Evolutionary conservation across 768 basidiomycete species (phyloP).

Genomic region (Mycena maculata): DNA sequence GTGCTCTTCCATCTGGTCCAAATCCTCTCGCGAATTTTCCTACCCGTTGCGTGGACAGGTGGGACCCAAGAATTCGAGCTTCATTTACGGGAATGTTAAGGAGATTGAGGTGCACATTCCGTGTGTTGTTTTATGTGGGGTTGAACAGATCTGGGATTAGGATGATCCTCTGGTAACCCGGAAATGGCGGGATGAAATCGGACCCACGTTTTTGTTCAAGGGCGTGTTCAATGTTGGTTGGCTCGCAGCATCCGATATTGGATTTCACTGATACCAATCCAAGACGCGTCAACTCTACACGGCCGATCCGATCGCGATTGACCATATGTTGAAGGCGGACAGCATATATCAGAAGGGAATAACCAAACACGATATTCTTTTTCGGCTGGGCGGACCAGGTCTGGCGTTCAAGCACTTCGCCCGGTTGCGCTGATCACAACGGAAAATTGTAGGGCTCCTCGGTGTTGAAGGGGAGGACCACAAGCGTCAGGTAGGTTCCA

Average conservation of each 20-base stretch:
- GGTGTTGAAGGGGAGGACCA: slow-evolving; percentile 15
- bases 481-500: slow-evolving; percentile 18
- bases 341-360: neutral
- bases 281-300: slow-evolving; percentile 10
- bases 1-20: too few species aligned
- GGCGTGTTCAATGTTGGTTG: neutral
- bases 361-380: neutral
- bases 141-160: neutral
- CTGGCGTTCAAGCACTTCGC: neutral
- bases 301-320: neutral
- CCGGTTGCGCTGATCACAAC: neutral
- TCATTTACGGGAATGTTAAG: too few species aligned
- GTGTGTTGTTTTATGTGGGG: too few species aligned
- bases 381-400: slow-evolving; percentile 4
- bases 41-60: too few species aligned
- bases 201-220: slow-evolving; percentile 14
- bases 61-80: too few species aligned
- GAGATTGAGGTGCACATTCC: too few species aligned
- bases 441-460: slow-evolving; percentile 2
- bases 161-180: neutral
- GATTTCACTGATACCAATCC: neutral
- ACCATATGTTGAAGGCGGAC: slow-evolving; percentile 7
- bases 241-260: neutral
- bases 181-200: slow-evolving; percentile 7
- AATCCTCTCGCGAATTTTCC: too few species aligned